Evolutionary conservation across 75 land plant genomes (phyloP), one percentile per base, ranked within the genome.

Genomic region (Isoetes taiwanensis): DNA sequence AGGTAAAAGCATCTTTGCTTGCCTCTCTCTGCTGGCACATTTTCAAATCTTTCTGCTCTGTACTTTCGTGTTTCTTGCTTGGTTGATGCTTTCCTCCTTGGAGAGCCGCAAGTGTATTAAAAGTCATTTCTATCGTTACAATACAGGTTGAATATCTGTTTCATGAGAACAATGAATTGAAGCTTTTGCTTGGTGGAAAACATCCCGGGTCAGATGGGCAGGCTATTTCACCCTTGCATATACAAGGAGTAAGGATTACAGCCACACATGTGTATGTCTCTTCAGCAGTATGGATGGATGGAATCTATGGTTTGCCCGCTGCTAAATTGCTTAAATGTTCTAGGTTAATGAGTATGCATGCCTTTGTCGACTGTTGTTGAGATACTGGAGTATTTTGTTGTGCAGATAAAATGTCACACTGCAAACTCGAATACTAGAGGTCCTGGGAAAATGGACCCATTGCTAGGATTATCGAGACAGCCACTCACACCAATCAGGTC

Each of bases 181-280:
- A 60, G 26, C 32, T 66, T 14, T 34, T 66, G 43, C 26, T 66
- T 40, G 58, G 52, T 12, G 54, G 30, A 20, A 66, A 58, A 35
- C 30, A 31, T 59, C 28, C 66, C 26, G 59, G 61, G 50, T 31
- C 52, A 29, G 33, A 30, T 20, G 55, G 62, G 37, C 33, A 16
- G 21, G 3, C 63, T 20, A 30, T 21, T 3, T 59, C 64, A 21
- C 56, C 69, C 34, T 40, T 65, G 50, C 26, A 10, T 12, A 60
- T 50, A 34, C 43, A 52, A 66, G 69, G 52, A 66, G 69, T 66
- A 66, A 60, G 69, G 69, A 46, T 66, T 48, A 58, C 9, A 11
- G 34, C 34, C 60, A 63, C 65, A n/a, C n/a, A n/a, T n/a, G n/a
- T n/a, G n/a, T n/a, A n/a, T n/a, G n/a, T n/a, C n/a, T n/a, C n/a